Base-by-base conservation (phyloP, 2,329 filamentous ascomycete genomes). In the Aspergillaceae sp. region DNA sequence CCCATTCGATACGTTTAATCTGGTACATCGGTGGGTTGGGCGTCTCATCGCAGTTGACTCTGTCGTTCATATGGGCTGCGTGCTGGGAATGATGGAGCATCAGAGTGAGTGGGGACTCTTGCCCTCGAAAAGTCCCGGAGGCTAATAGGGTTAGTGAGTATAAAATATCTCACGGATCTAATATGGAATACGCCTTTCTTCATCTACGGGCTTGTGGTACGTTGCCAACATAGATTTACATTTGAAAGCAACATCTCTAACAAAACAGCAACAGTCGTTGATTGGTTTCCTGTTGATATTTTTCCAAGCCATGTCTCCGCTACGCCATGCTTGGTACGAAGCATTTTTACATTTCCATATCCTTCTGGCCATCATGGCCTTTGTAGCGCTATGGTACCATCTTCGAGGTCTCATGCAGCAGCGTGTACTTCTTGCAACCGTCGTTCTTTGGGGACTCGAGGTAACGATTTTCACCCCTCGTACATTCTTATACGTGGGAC, bases 1-100 rank as follows among this genome's bases (percentile, higher is more conserved):
- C 60, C 87, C 86, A 59, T 97, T 95, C 67, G 91, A 97, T 65
- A 90, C 88, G 0, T 96, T 94, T 75, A 96, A 96, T 64, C 80
- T 91, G 7, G 73, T 90, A 48, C 87, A 92, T 66, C 80, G 87
- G 51, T 92, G 86, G 86, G 78, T 86, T 51, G 87, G 86, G 26
- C 78, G 87, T 28, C 77, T 88, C 35, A 79, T 86, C 29, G 77
- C 86, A 8, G 47, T 82, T 6, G 83, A 90, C 61, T 70, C 78
- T 5, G 56, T 87, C 40, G 71, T 86, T 27, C 87, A 94, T 66
- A 83, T 83, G 36, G 46, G 51, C 32, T 54, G 52, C 29, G 61
- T 63, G 36, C 29, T 64, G 7, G 60, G 51, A 0, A 52, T 49
- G 4, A 46, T 55, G 34, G 52, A 50, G 19, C 48, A 48, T n/a